These are phyloP conservation scores for Arthroderma sp. DNA, from an alignment of 2,329 filamentous ascomycete genomes.

Conservation along the genomic window DNA sequence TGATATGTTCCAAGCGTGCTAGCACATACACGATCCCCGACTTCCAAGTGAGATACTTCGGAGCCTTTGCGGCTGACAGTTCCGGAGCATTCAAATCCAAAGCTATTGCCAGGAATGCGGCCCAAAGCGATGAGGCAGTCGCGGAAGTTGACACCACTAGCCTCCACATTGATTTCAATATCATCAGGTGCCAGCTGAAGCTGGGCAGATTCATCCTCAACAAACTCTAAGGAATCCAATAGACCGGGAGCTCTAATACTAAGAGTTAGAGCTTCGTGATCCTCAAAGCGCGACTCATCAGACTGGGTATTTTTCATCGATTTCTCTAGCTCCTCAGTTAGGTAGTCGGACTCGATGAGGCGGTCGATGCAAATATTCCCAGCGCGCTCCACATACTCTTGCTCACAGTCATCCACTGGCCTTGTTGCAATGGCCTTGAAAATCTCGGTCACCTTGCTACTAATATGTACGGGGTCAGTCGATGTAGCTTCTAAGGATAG, in stretches of 20 bases:
- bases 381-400: too few relatives aligned
- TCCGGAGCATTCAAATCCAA: constrained; percentile 7
- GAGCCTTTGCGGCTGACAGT: constrained; percentile 4
- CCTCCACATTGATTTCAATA: constrained; percentile 15
- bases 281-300: background rate
- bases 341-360: too few relatives aligned
- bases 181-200: constrained; percentile 11
- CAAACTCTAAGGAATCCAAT: constrained; percentile 12
- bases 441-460: too few relatives aligned
- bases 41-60: background rate
- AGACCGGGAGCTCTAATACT: constrained; percentile 10
- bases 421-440: too few relatives aligned
- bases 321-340: too few relatives aligned
- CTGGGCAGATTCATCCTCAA: constrained; percentile 10
- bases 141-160: constrained; percentile 14
- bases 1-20: constrained; percentile 3
- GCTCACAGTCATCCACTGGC: too few relatives aligned
- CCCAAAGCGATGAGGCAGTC: constrained; percentile 11
- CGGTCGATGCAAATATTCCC: too few relatives aligned
- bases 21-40: constrained; percentile 6
- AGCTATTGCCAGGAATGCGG: constrained; percentile 8
- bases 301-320: too few relatives aligned
- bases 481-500: too few relatives aligned
- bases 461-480: too few relatives aligned
- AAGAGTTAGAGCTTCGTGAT: constrained; percentile 9